Evolutionary conservation across 2,329 filamentous ascomycete genomes (phyloP).

Genomic region (Aspergillus felis): DNA sequence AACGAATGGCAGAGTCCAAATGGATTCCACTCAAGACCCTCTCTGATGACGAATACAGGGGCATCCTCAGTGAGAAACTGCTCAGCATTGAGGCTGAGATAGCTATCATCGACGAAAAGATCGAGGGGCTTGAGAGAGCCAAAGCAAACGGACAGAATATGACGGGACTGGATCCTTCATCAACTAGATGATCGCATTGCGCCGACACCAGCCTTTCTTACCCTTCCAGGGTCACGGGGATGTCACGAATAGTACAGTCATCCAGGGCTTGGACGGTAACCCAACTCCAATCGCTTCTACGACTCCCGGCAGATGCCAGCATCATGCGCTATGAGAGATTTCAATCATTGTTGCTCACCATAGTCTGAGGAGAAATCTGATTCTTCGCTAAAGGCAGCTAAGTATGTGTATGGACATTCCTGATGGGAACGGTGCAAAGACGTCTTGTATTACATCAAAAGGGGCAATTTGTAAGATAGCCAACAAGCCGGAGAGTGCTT

Average conservation of each 20-base stretch:
- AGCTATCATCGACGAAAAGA: slow-evolving; percentile 71
- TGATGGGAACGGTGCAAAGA: not conserved
- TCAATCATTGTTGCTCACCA: too few relatives aligned
- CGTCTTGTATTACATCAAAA: not conserved
- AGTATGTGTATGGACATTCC: too few relatives aligned
- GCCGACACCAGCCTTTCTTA: not conserved
- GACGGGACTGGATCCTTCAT: not conserved
- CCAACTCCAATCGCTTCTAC: not conserved
- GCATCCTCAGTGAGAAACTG: slow-evolving; percentile 67
- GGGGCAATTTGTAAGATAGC: not conserved
- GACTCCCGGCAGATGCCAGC: too few relatives aligned
- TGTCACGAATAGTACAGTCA: not conserved
- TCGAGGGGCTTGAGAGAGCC: slow-evolving; percentile 49
- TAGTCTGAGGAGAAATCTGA: too few relatives aligned
- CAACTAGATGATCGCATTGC: not conserved
- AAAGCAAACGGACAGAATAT: slow-evolving; percentile 8
- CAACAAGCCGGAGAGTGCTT: not conserved
- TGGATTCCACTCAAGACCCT: slow-evolving; percentile 70
- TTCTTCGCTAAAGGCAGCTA: too few relatives aligned
- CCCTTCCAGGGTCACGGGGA: not conserved
- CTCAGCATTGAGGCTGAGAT: slow-evolving; percentile 71
- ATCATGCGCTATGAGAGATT: too few relatives aligned
- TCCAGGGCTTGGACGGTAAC: not conserved
- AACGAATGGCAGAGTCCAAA: slow-evolving; percentile 56
- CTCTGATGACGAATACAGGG: slow-evolving; percentile 68